Base-by-base conservation (phyloP, 768 basidiomycete genomes). In the Kwoniella shandongensis region DNA sequence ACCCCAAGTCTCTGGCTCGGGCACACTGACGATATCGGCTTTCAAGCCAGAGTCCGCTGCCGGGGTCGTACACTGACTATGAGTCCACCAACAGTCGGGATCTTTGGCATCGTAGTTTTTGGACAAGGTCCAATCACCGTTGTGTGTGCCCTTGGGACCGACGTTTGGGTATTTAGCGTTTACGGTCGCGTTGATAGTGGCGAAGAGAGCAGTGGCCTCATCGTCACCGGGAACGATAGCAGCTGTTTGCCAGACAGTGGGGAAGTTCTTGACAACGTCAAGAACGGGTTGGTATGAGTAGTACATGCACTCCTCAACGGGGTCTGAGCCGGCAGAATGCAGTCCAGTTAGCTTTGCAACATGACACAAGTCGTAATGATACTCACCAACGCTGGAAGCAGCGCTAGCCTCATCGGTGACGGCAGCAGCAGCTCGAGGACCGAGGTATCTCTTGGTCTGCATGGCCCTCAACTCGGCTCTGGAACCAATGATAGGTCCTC, bases 71-170 rank as follows among this genome's bases (percentile, higher is more conserved):
- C 73, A 78, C 46, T 50, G 46, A 22, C 41, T 44, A 39, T 55
- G 72, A 1, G 75, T 70, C 77, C 78, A 79, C 78, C 78, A 79
- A 59, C 78, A 79, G 50, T 78, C 77, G 1, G 72, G 71, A 55
- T 78, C 77, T 0, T 59, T 18, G 23, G 53, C 44, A 27, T 61
- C 65, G 59, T 76, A 70, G 22, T 52, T 66, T 1, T 50, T 57
- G 38, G 70, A 67, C 32, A 56, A 58, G 32, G 64, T 51, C 44
- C 74, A 77, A 57, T 78, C 65, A 3, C 78, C 78, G 17, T 54
- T 63, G 4, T 62, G 45, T 0, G 72, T 72, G 48, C 55, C 78
- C 27, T 76, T 68, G 3, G 73, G 67, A 4, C 49, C 39, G 30
- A 74, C 61, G 44, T 65, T 60, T 1, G 77, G 75, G 17, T 76